phyloP scores from a whole-genome alignment of 768 basidiomycete genomes.

The Brasilioporus rufonigricans region DNA sequence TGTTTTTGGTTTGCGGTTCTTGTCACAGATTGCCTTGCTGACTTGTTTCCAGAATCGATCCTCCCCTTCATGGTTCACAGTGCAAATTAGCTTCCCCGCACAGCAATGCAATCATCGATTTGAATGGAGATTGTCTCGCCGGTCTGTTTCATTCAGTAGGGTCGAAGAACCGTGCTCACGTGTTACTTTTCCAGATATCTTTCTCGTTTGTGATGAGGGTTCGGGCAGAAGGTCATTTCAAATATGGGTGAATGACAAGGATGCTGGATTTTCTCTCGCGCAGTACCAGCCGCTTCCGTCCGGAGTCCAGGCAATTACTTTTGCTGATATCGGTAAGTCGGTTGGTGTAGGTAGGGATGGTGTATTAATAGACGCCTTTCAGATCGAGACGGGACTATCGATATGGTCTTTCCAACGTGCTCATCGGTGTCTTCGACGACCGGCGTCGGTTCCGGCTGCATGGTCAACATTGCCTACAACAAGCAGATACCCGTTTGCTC shows the following conservation, averaged over 20 bases:
- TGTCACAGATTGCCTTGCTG: background rate
- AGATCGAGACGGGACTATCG: constrained; percentile 97
- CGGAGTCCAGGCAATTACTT: constrained; percentile 76
- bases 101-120: constrained; percentile 90
- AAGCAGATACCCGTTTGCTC: constrained; percentile 82
- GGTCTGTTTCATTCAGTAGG: constrained; percentile 39
- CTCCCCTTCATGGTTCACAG: constrained; percentile 58
- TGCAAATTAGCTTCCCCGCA: constrained; percentile 88
- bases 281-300: constrained; percentile 67
- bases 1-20: constrained; percentile 18
- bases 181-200: constrained; percentile 58
- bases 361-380: constrained; percentile 7
- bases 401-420: constrained; percentile 91
- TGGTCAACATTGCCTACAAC: constrained; percentile 92
- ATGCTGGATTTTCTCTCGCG: constrained; percentile 67
- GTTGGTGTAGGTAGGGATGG: background rate
- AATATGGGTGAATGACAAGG: constrained; percentile 89
- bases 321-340: constrained; percentile 82
- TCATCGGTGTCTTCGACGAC: constrained; percentile 58
- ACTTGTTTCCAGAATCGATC: constrained; percentile 44
- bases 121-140: constrained; percentile 94
- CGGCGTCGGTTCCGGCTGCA: constrained; percentile 75
- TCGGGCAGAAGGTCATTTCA: constrained; percentile 67
- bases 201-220: constrained; percentile 79
- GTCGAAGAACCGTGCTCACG: background rate